Percentiles rank a stretch among this genome's conserved stretches.
These are phyloP conservation scores for Nitzschia palea DNA, from an alignment of 108 stramenopile species.

Conservation along the genomic window DNA sequence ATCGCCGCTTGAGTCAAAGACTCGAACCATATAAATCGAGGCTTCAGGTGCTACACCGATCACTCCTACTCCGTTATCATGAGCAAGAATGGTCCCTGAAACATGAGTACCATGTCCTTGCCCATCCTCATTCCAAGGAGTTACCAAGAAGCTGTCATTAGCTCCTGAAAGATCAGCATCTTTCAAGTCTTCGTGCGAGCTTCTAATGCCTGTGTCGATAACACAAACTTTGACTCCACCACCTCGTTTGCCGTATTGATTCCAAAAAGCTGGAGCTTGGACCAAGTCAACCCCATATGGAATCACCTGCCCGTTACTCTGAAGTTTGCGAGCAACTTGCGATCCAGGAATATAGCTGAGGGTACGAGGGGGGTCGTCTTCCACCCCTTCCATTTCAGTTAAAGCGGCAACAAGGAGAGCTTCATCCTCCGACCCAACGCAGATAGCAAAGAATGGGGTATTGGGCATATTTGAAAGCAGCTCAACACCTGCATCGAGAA, in stretches of 20 bases:
- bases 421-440: slow-evolving; percentile 1
- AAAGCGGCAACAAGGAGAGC: not conserved
- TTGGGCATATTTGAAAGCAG: slow-evolving; percentile 8
- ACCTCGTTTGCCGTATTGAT: not conserved
- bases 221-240: slow-evolving; percentile 47
- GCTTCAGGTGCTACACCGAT: slow-evolving; percentile 45
- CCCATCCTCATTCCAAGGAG: slow-evolving; percentile 19
- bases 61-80: slow-evolving; percentile 48
- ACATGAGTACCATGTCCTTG: slow-evolving; percentile 51
- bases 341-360: slow-evolving; percentile 5
- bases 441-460: slow-evolving; percentile 7
- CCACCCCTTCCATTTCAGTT: slow-evolving; percentile 6
- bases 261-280: slow-evolving; percentile 24
- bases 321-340: not conserved
- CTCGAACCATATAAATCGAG: slow-evolving; percentile 38
- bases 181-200: slow-evolving; percentile 38
- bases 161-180: not conserved
- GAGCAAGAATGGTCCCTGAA: slow-evolving; percentile 64
- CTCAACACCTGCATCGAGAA: slow-evolving; percentile 1
- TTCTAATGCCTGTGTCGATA: slow-evolving; percentile 51
- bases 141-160: not conserved
- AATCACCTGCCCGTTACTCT: not conserved
- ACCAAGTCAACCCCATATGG: slow-evolving; percentile 25
- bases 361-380: slow-evolving; percentile 9
- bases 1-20: slow-evolving; percentile 24